These are phyloP conservation scores for Stenocarpella maydis DNA, from an alignment of 2,329 filamentous ascomycete species.

Conservation along the genomic window DNA sequence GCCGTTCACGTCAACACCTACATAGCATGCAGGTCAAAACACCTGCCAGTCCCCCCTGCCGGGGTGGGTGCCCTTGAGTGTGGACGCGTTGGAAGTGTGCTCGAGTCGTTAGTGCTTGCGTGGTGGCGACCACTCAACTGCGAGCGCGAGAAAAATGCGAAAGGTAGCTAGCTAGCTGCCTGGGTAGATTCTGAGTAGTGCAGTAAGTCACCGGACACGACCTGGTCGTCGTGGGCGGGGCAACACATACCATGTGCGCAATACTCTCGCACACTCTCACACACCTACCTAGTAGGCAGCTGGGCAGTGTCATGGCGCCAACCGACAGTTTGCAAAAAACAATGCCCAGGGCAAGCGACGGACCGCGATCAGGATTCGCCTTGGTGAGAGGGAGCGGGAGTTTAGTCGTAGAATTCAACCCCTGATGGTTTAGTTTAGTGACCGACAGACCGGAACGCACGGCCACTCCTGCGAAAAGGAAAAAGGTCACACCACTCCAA, in stretches of 20 bases:
- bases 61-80: not conserved
- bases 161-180: not conserved
- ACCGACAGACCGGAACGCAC: conserved; percentile 21
- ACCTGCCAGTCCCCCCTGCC: not conserved
- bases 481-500: conserved; percentile 17
- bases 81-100: not conserved
- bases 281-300: not conserved
- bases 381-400: conserved; percentile 11
- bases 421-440: conserved; percentile 6
- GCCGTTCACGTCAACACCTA: conserved; percentile 3
- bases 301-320: conserved; percentile 6
- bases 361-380: conserved; percentile 1
- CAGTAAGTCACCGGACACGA: conserved; percentile 1
- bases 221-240: conserved; percentile 7
- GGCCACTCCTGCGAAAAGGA: not conserved
- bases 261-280: not conserved
- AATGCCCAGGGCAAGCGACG: conserved; percentile 15
- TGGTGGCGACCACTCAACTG: not conserved
- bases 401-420: conserved; percentile 21
- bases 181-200: not conserved
- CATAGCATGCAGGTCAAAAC: conserved; percentile 6
- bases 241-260: not conserved
- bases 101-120: not conserved
- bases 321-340: conserved; percentile 21
- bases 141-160: too few relatives aligned